Base-by-base conservation (phyloP, 257 asterid species). In the Ilex aquifolium region DNA sequence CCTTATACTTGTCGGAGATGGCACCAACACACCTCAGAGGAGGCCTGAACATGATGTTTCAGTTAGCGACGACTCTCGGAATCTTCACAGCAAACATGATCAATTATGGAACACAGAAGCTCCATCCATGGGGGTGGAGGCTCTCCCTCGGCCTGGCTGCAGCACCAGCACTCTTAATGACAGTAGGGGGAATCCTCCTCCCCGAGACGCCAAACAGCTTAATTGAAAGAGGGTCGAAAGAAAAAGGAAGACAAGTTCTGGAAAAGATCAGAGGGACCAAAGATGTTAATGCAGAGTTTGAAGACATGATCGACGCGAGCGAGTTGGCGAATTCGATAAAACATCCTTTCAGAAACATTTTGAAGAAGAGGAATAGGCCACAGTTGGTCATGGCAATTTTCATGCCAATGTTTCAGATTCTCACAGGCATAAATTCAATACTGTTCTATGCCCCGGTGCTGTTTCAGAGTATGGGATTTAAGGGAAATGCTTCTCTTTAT, bases 11-110 rank as follows among this genome's bases (percentile, higher is more conserved):
- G 59, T 63, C 82, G 27, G 85, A 80, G 40, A 70, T 80, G 44
- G 82, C 82, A 32, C 85, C 82, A 9, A 50, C 68, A 31, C 69
- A 77, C 57, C 72, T 63, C 63, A 62, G 82, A 13, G 85, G 85
- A 32, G 85, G 74, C 7, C 77, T 77, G 50, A 80, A 71, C 69
- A 71, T 70, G 57, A 69, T 74, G 44, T 80, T 71, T 49, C 81
- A 76, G 54, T 62, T 76, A 31, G 56, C 60, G 31, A 62, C 73
- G 1, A 65, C 72, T 16, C 61, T 72, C 13, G 81, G 81, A 31
- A 69, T 65, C 53, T 55, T 76, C 51, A 58, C 65, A 7, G 81
- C 78, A 2, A 66, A 69, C 56, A 10, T 65, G 7, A 51, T 80
- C 21, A 76, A 76, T 31, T 80, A 44, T 65, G 67, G 44, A 32